Percentiles rank a stretch among this genome's conserved stretches.
Evolutionary conservation across 352 stramenopile genomes (phyloP).

Genomic region (Phytophthora nicotianae): DNA sequence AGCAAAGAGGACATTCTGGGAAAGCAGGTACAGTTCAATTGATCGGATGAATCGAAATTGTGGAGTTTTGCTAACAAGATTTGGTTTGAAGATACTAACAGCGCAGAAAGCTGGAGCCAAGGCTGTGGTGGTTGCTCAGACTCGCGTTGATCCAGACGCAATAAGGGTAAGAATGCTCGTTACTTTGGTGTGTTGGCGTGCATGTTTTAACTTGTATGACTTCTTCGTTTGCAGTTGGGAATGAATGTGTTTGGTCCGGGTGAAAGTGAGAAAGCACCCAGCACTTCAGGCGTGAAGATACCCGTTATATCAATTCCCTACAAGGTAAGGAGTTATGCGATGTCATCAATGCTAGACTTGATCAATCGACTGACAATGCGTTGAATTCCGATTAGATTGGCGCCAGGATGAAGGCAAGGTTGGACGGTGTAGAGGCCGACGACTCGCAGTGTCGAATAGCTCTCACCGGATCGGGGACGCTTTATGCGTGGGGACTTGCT

Average conservation of each 20-base stretch:
- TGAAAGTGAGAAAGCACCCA: slow-evolving; percentile 41
- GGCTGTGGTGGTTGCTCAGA: slow-evolving; percentile 68
- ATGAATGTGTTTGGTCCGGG: slow-evolving; percentile 49
- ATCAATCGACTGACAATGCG: not conserved
- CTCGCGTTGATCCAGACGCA: slow-evolving; percentile 53
- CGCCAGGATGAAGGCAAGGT: slow-evolving; percentile 47
- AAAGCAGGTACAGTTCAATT: too few species aligned
- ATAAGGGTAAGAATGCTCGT: slow-evolving; percentile 34
- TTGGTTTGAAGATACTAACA: slow-evolving; percentile 46
- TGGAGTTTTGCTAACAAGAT: slow-evolving; percentile 1
- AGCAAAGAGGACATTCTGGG: slow-evolving; percentile 70
- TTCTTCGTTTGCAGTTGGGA: slow-evolving; percentile 37
- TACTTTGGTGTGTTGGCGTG: not conserved
- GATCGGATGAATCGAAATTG: too few species aligned
- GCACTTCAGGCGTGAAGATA: slow-evolving; percentile 62
- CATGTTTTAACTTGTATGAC: not conserved
- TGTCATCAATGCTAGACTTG: not conserved
- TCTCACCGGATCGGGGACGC: slow-evolving; percentile 41
- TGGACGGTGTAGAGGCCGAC: slow-evolving; percentile 49
- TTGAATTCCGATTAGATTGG: slow-evolving; percentile 31
- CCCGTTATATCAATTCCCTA: slow-evolving; percentile 66
- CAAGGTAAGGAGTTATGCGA: slow-evolving; percentile 31
- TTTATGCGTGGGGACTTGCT: slow-evolving; percentile 77
- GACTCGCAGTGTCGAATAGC: slow-evolving; percentile 54
- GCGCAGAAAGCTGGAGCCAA: slow-evolving; percentile 71